Percentiles rank a stretch among this genome's conserved stretches.
Conservation (phyloP, 352 stramenopile species). For the Globisporangium spiculum region DNA sequence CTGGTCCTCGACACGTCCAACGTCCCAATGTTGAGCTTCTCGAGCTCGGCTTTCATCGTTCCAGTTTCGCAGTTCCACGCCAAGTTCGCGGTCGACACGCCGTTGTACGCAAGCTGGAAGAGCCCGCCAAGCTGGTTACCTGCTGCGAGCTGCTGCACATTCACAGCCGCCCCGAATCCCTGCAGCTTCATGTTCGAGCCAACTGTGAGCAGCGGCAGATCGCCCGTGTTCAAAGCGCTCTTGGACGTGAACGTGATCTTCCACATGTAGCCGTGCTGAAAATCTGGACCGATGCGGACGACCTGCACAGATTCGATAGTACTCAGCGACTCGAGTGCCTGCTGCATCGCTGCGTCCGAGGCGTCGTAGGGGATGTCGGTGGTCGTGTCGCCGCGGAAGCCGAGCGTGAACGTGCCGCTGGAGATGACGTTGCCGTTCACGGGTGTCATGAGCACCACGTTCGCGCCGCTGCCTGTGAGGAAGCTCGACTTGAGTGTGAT, state of each 20-base stretch:
- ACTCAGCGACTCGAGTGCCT: conserved; percentile 50
- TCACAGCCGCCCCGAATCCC: conserved; percentile 32
- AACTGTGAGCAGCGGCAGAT: conserved; percentile 59
- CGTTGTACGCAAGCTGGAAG: conserved; percentile 57
- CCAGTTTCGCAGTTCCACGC: conserved; percentile 66
- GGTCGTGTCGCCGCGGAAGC: conserved; percentile 87
- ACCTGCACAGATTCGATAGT: conserved; percentile 68
- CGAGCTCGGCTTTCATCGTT: conserved; percentile 64
- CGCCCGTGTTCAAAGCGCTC: conserved; percentile 42
- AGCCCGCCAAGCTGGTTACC: conserved; percentile 70
- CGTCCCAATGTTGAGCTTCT: conserved; percentile 48
- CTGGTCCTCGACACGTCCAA: conserved; percentile 60
- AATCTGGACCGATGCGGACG: conserved; percentile 42
- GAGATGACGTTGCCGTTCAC: conserved; percentile 62
- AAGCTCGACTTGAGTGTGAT: conserved; percentile 64
- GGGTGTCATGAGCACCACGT: conserved; percentile 61
- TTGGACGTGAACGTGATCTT: conserved; percentile 75
- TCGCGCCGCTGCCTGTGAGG: conserved; percentile 67
- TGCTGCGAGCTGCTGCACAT: conserved; percentile 28
- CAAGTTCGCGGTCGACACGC: conserved; percentile 68
- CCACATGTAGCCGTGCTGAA: conserved; percentile 72
- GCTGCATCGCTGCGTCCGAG: conserved; percentile 60
- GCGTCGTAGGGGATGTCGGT: conserved; percentile 83
- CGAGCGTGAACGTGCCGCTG: conserved; percentile 90
- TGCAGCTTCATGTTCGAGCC: conserved; percentile 34